Conservation (phyloP, 2,329 filamentous ascomycete genomes). For the Microsporum canis region DNA sequence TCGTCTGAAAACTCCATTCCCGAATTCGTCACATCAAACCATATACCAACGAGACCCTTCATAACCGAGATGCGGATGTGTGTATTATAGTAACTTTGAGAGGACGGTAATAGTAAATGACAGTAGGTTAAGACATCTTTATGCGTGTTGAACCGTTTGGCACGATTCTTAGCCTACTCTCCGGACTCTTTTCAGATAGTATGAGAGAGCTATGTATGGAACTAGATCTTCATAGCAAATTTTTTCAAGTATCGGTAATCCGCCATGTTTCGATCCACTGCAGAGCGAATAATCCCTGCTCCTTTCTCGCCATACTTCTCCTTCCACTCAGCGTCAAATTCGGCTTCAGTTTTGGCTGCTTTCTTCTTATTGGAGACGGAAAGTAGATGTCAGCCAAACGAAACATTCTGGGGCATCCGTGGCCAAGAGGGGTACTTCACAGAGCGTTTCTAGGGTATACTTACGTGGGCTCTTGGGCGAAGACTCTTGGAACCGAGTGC, state of each 20-base stretch:
- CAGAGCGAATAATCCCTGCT: conserved; percentile 47
- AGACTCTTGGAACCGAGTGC: conserved; percentile 72
- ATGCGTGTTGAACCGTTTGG: not conserved
- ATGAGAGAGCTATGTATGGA: not conserved
- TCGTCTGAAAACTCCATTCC: not conserved
- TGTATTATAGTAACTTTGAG: not conserved
- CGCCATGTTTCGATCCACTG: conserved; percentile 47
- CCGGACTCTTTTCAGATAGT: not conserved
- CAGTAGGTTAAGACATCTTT: not conserved
- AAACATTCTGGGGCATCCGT: not conserved
- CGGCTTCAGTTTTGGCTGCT: conserved; percentile 38
- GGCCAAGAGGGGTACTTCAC: not conserved
- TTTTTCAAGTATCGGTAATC: conserved; percentile 56
- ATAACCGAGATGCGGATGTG: not conserved
- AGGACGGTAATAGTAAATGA: not conserved
- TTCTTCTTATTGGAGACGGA: conserved; percentile 17
- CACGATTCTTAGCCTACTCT: not conserved
- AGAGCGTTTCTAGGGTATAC: conserved; percentile 11
- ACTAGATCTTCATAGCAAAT: conserved; percentile 46
- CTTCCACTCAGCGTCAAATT: conserved; percentile 49
- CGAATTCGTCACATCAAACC: not conserved
- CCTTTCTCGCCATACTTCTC: conserved; percentile 50
- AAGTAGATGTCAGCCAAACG: not conserved
- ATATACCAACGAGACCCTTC: not conserved
- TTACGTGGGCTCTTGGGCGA: conserved; percentile 45